Conservation (phyloP, 495 filamentous ascomycete species). For the Rostrohypoxylon terebratum region DNA sequence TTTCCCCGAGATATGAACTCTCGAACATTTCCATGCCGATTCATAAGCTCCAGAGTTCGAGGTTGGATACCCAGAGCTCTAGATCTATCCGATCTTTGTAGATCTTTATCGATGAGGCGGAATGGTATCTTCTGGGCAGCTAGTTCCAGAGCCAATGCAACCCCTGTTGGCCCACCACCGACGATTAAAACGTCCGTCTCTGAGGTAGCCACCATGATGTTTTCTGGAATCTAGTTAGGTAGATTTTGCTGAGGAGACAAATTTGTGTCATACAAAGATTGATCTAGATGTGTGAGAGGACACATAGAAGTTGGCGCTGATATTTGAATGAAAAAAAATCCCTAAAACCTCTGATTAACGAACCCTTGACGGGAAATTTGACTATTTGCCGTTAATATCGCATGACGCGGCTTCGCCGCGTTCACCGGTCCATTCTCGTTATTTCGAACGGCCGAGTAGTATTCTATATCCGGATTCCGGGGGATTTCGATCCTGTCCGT, state of each 20-base stretch:
- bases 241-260: background rate
- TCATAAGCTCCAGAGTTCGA: constrained; percentile 51
- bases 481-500: constrained; percentile 6
- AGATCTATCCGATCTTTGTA: constrained; percentile 45
- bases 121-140: constrained; percentile 42
- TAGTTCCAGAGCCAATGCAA: constrained; percentile 46
- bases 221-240: background rate
- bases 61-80: constrained; percentile 51
- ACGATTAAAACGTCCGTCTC: constrained; percentile 48
- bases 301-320: constrained; percentile 8
- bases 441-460: background rate
- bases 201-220: constrained; percentile 1
- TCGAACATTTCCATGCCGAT: constrained; percentile 47
- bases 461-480: constrained; percentile 10
- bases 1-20: constrained; percentile 32
- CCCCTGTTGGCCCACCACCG: constrained; percentile 48
- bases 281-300: constrained; percentile 5
- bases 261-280: background rate
- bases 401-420: constrained; percentile 30
- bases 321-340: constrained; percentile 24
- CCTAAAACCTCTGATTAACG: background rate
- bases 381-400: constrained; percentile 16
- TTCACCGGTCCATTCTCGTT: constrained; percentile 17
- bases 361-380: background rate
- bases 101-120: constrained; percentile 46